Evolutionary conservation across 495 filamentous ascomycete genomes (phyloP), one percentile per base, ranked within the genome.

Genomic region (Penicillium odoratum): DNA sequence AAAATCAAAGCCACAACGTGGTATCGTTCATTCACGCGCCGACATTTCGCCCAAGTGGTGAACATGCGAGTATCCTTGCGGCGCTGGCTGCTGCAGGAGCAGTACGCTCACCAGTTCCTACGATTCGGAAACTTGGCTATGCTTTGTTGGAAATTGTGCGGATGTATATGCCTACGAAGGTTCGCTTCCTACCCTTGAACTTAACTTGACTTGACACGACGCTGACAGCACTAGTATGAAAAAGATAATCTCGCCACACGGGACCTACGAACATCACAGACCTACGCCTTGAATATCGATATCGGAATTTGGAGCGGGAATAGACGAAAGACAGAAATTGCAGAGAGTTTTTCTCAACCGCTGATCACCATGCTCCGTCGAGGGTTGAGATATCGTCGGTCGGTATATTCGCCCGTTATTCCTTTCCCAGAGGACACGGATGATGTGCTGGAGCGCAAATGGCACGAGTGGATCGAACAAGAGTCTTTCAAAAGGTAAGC

Each of bases 261-360:
- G 28, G 73, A 85, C 52, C 59, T 88, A 3, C 73, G 79, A 5
- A 66, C 80, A 3, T 74, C 85, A 6, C 85, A 88, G 63, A 77
- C 80, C 5, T 77, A 81, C 50, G 70, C 83, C 13, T 56, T 88
- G 26, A 65, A 74, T 1, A 73, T 87, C 5, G 81, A 86, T 49
- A 73, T 87, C 38, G 83, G 82, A 0, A 71, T 89, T 8, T 89
- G 86, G 86, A 86, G 83, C 51, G 86, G 85, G 3, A 85, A 84
- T 55, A 78, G 82, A 46, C 69, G 86, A n/a, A 84, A 85, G 60
- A 88, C 86, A 61, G 86, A 89, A 64, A 83, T 89, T 38, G 82
- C 85, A 3, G 85, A 88, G 56, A 85, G 83, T 58, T 82, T 82
- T 60, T 67, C 75, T 29, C 75, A 80, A 38, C 74, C 78, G 15